Evolutionary conservation across 495 filamentous ascomycete species (phyloP).

Genomic region (Gamarada debralockiae): DNA sequence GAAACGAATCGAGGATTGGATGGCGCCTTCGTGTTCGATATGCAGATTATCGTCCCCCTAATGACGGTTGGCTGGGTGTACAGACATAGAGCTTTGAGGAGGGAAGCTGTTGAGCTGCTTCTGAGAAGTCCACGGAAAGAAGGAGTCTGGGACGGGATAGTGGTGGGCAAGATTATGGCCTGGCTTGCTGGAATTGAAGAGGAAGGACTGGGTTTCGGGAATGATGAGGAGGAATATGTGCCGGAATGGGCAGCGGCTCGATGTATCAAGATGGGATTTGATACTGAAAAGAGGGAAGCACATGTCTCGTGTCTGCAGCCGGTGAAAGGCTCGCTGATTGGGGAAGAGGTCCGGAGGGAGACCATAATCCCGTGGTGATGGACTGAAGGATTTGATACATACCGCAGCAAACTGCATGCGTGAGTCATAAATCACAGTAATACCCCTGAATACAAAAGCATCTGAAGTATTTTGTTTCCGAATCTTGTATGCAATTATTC

Average conservation of each 20-base stretch:
- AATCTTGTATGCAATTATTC: too few species aligned
- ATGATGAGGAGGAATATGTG: constrained; percentile 4
- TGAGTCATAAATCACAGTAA: too few species aligned
- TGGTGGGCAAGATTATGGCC: constrained; percentile 17
- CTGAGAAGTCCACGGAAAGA: constrained; percentile 35
- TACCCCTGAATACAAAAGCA: too few species aligned
- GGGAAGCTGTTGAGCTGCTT: constrained; percentile 37
- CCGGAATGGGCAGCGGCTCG: constrained; percentile 15
- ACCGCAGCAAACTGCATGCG: too few species aligned
- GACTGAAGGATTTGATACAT: too few species aligned
- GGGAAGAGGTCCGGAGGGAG: constrained; percentile 6
- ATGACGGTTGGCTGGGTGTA: constrained; percentile 18
- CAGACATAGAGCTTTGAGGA: constrained; percentile 33
- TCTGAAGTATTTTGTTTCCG: too few species aligned
- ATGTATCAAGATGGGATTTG: constrained; percentile 17
- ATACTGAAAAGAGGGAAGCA: constrained; percentile 6
- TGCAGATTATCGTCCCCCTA: constrained; percentile 32
- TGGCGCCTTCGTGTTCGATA: constrained; percentile 18
- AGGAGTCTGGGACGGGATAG: constrained; percentile 36
- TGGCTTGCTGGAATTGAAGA: constrained; percentile 17
- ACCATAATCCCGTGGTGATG: constrained; percentile 15
- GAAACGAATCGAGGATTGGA: neutral
- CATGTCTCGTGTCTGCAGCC: constrained; percentile 14
- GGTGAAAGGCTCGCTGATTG: neutral
- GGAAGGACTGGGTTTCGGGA: neutral